phyloP scores from a whole-genome alignment of 1,284 basidiomycete species.

The Apiotrichum porosum region DNA sequence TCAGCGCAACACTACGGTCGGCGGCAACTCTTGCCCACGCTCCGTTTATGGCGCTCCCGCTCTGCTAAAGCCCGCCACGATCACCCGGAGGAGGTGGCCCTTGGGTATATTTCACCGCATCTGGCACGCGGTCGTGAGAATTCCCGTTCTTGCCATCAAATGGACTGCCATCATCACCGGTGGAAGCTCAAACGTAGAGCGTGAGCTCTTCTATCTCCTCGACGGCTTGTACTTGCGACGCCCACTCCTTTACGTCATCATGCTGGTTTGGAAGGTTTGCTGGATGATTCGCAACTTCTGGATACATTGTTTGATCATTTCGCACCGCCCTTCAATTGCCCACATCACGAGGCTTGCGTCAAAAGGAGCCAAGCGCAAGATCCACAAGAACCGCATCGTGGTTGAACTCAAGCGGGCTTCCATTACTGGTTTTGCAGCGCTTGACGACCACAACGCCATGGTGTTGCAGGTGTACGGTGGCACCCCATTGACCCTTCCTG shows the following conservation, averaged over 20 bases:
- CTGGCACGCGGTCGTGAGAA: too few relatives aligned
- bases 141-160: slow-evolving; percentile 7
- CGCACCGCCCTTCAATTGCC: slow-evolving; percentile 3
- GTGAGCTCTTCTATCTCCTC: slow-evolving; percentile 9
- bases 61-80: not conserved
- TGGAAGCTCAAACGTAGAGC: slow-evolving; percentile 5
- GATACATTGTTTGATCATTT: slow-evolving; percentile 8
- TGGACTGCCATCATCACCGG: slow-evolving; percentile 9
- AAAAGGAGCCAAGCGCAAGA: slow-evolving; percentile 10
- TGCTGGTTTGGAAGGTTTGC: slow-evolving; percentile 5
- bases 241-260: not conserved
- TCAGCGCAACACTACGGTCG: not conserved
- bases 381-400: slow-evolving; percentile 1
- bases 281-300: slow-evolving; percentile 5
- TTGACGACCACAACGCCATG: not conserved
- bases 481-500: not conserved
- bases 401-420: slow-evolving; percentile 5
- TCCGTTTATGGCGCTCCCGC: not conserved
- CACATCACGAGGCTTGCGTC: slow-evolving; percentile 1
- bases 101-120: too few relatives aligned
- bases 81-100: too few relatives aligned
- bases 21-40: not conserved
- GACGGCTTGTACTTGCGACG: not conserved
- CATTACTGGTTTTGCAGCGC: slow-evolving; percentile 5
- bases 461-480: not conserved